Conservation (phyloP, 2,329 filamentous ascomycete species). For the Sphaerostilbella broomeana region DNA sequence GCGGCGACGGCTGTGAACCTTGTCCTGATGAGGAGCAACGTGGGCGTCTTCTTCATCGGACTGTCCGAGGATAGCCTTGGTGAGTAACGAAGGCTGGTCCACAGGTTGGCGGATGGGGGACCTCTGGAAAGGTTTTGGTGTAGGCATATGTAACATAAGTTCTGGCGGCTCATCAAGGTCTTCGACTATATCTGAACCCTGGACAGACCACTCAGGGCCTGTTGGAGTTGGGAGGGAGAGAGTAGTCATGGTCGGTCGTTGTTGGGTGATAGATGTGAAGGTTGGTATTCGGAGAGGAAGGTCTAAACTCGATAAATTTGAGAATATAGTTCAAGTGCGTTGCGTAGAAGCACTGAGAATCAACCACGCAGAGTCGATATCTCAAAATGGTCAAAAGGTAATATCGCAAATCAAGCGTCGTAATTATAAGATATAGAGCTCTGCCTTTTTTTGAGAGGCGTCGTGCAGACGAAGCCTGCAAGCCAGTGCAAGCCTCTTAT, state of each 20-base stretch:
- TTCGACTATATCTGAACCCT: constrained; percentile 54
- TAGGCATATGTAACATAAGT: constrained; percentile 25
- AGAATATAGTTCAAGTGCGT: no score
- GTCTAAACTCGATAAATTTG: no score
- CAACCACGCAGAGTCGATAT: constrained; percentile 1
- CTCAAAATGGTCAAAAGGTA: constrained; percentile 1
- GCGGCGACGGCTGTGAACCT: constrained; percentile 36
- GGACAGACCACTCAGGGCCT: constrained; percentile 28
- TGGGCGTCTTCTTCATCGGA: constrained; percentile 48
- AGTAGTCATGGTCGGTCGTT: constrained; percentile 23
- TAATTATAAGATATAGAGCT: not conserved
- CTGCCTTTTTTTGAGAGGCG: constrained; percentile 14
- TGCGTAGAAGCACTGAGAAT: constrained; percentile 8
- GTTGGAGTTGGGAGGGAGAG: constrained; percentile 19
- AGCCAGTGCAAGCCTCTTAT: constrained; percentile 20
- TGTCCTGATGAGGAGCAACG: constrained; percentile 33
- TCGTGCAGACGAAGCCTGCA: constrained; percentile 20
- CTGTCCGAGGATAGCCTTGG: constrained; percentile 68
- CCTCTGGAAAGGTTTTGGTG: constrained; percentile 38
- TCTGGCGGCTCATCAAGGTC: constrained; percentile 91
- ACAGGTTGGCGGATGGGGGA: constrained; percentile 41
- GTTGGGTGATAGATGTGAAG: constrained; percentile 1
- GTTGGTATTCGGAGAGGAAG: not conserved
- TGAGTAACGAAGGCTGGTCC: constrained; percentile 75
- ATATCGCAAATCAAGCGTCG: not conserved